Evolutionary conservation across 176 grass and related monocot genomes (phyloP).

Genomic region (Chloris gayana): DNA sequence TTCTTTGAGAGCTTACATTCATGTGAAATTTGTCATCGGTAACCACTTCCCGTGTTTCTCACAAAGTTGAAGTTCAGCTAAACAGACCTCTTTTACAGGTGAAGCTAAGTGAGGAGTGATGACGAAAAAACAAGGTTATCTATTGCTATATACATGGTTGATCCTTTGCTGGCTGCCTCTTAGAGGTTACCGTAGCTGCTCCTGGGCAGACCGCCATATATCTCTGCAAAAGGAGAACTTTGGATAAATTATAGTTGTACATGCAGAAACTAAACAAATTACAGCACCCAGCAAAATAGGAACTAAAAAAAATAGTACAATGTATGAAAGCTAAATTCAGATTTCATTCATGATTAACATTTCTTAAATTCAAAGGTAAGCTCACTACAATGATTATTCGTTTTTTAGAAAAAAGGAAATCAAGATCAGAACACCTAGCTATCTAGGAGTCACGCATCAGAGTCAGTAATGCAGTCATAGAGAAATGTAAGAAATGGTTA

Average conservation of each 20-base stretch:
- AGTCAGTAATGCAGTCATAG: not conserved
- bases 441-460: not conserved
- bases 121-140: conserved; percentile 5
- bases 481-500: conserved; percentile 2
- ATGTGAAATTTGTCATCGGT: no score
- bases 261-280: not conserved
- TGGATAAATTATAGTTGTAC: not conserved
- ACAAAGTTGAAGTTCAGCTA: not conserved
- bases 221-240: conserved; percentile 4
- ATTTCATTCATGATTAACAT: not conserved
- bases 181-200: conserved; percentile 23
- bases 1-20: no score
- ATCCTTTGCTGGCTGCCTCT: not conserved
- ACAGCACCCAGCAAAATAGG: not conserved
- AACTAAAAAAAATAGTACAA: not conserved
- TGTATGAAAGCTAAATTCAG: not conserved
- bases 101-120: not conserved
- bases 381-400: not conserved
- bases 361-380: not conserved
- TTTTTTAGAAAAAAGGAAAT: not conserved
- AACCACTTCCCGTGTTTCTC: no score
- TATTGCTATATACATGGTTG: not conserved
- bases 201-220: not conserved
- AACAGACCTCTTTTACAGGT: not conserved
- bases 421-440: not conserved